Percentiles rank a stretch among this genome's conserved stretches.
phyloP scores from a whole-genome alignment of 768 basidiomycete genomes.

The Tulasnella calospora region DNA sequence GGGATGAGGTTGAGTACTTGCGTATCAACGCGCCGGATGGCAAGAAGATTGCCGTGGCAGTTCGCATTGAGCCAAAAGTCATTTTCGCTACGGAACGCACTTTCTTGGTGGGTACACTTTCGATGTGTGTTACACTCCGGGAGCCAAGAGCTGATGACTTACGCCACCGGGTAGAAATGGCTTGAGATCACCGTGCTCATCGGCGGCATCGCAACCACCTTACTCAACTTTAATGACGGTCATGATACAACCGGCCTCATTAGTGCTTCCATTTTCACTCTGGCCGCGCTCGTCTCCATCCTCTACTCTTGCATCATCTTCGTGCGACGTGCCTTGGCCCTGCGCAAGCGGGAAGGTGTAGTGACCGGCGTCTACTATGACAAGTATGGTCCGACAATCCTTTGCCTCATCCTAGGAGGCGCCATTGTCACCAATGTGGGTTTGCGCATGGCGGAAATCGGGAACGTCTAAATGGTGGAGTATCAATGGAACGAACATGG shows the following conservation, averaged over 20 bases:
- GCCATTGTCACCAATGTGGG: conserved; percentile 72
- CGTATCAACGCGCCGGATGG: conserved; percentile 76
- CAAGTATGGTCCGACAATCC: conserved; percentile 74
- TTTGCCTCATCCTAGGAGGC: conserved; percentile 63
- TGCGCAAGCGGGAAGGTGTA: conserved; percentile 67
- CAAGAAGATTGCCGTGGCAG: conserved; percentile 86
- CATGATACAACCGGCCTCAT: conserved; percentile 65
- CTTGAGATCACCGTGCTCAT: conserved; percentile 81
- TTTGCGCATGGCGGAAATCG: conserved; percentile 24
- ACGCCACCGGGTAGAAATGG: conserved; percentile 62
- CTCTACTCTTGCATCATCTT: conserved; percentile 81
- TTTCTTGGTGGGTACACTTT: conserved; percentile 64
- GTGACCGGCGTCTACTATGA: conserved; percentile 72
- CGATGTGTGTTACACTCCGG: conserved; percentile 11
- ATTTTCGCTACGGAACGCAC: conserved; percentile 96
- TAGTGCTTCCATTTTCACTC: conserved; percentile 81
- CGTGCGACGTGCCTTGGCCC: conserved; percentile 62
- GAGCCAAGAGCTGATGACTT: neutral
- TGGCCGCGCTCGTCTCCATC: conserved; percentile 83
- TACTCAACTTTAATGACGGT: conserved; percentile 77
- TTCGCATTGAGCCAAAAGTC: conserved; percentile 97
- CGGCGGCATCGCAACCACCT: conserved; percentile 81
- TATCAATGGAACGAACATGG: neutral
- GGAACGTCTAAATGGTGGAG: neutral
- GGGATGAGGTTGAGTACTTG: conserved; percentile 42